These are phyloP conservation scores for Truncatella angustata DNA, from an alignment of 2,329 filamentous ascomycete genomes.

Conservation along the genomic window DNA sequence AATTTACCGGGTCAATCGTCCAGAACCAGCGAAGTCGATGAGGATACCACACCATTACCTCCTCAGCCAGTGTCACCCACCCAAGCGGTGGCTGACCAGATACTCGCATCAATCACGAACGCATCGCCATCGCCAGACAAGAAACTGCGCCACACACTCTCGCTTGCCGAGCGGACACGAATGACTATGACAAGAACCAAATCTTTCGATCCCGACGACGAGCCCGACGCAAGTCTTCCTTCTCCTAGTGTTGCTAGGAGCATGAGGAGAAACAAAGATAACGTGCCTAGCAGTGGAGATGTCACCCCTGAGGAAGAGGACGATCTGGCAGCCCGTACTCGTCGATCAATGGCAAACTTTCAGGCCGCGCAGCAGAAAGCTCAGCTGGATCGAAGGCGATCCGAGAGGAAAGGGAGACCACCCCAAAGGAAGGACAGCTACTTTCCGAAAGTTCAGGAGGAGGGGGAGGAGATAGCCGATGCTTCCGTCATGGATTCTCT, in stretches of 20 bases:
- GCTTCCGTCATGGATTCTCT: slow-evolving; percentile 64
- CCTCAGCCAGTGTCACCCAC: slow-evolving; percentile 37
- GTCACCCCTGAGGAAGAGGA: slow-evolving; percentile 32
- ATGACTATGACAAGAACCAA: slow-evolving; percentile 67
- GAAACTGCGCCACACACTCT: slow-evolving; percentile 54
- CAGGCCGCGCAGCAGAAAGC: slow-evolving; percentile 61
- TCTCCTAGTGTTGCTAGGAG: slow-evolving; percentile 5
- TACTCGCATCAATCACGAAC: slow-evolving; percentile 52
- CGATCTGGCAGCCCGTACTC: slow-evolving; percentile 56
- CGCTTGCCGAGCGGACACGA: slow-evolving; percentile 75
- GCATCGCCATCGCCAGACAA: slow-evolving; percentile 59
- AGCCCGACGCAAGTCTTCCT: slow-evolving; percentile 16
- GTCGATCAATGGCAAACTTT: slow-evolving; percentile 61
- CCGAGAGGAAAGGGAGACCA: slow-evolving; percentile 44
- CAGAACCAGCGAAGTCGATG: neutral
- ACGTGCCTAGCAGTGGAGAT: neutral
- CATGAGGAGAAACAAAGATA: slow-evolving; percentile 20
- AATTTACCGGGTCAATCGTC: neutral
- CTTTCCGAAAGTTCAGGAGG: slow-evolving; percentile 42
- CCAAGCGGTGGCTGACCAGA: slow-evolving; percentile 54
- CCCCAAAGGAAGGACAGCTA: slow-evolving; percentile 41
- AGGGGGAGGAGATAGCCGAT: slow-evolving; percentile 29
- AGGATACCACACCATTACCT: slow-evolving; percentile 13
- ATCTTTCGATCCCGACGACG: slow-evolving; percentile 33
- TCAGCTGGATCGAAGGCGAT: slow-evolving; percentile 54